Base-by-base conservation (phyloP, 202 grass and related monocot genomes). In the Eragrostis tef region DNA sequence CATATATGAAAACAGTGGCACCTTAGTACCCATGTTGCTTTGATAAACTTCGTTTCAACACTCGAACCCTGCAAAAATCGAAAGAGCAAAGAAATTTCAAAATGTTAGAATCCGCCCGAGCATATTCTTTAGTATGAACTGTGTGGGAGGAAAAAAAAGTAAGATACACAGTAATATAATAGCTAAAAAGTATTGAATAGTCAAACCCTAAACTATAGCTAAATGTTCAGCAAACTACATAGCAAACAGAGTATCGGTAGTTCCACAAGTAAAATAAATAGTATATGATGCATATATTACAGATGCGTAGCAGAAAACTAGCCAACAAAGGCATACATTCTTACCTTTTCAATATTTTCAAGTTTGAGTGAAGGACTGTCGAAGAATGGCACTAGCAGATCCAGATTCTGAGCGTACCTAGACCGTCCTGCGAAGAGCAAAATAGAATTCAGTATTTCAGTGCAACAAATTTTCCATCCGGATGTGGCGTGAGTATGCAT, bases 11-110 rank as follows among this genome's bases (percentile, higher is more conserved):
- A 24, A 48, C 62, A 74, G 71, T 67, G 19, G 56, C 39, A 97
- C 94, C 94, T 94, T 27, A 97, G 51, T 36, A 52, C 86, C 94
- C 94, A 94, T 88, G 90, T 84, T 45, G 92, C 94, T 67, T 80
- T 82, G 86, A 97, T 75, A 60, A 84, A 91, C 49, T 75, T 87
- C 5, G 79, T 82, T 80, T 94, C 79, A 47, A 67, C 36, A 15
- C 77, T 86, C 42, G 58, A 44, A 44, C 79, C 92, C 92, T 97
- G 81, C 50, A 81, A 26, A 67, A 82, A 53, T 80, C 47, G 24
- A 19, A 70, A 61, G 24, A 36, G 51, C 11, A 67, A 74, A 19
- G 45, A 51, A 73, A 39, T 39, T 39, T 39, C 6, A 39, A 39
- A 39, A 39, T 39, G 34, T 39, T 39, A 39, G 34, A 39, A 39